phyloP scores from a whole-genome alignment of 2,329 filamentous ascomycete species.

The Boeremia lycopersici region DNA sequence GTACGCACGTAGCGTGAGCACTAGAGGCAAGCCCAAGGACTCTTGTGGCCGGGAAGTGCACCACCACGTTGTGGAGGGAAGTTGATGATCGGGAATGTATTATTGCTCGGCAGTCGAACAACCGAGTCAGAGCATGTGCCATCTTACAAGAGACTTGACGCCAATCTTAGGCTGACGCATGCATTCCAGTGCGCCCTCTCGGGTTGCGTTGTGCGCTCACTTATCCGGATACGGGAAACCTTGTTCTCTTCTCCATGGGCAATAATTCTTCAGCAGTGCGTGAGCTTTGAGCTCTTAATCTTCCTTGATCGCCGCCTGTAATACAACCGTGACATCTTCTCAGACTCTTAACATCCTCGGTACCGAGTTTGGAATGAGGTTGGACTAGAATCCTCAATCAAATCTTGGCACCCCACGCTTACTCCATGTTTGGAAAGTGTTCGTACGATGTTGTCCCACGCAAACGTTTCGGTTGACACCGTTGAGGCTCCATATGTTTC shows the following conservation, averaged over 20 bases:
- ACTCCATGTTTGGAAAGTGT: background rate
- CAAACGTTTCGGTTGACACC: slow-evolving; percentile 4
- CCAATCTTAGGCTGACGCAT: background rate
- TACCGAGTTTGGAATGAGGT: slow-evolving; percentile 1
- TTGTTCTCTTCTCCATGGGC: too few species aligned
- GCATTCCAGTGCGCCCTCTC: background rate
- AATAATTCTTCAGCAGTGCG: background rate
- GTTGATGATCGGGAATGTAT: background rate
- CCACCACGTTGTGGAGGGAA: background rate
- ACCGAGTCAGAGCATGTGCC: background rate
- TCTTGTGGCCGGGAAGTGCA: background rate
- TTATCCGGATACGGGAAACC: background rate
- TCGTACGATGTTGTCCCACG: slow-evolving; percentile 1
- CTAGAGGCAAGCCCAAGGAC: background rate
- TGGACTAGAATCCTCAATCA: background rate
- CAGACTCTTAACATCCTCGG: background rate
- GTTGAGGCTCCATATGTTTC: slow-evolving; percentile 4
- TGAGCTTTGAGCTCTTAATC: background rate
- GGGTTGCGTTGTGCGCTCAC: background rate
- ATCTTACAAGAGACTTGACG: background rate
- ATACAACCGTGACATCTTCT: background rate
- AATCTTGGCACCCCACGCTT: slow-evolving; percentile 8
- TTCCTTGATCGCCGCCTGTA: background rate
- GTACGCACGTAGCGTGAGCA: too few species aligned
- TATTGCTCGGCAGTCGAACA: background rate